Base-by-base conservation (phyloP, 768 basidiomycete genomes). In the Russula earlei region DNA sequence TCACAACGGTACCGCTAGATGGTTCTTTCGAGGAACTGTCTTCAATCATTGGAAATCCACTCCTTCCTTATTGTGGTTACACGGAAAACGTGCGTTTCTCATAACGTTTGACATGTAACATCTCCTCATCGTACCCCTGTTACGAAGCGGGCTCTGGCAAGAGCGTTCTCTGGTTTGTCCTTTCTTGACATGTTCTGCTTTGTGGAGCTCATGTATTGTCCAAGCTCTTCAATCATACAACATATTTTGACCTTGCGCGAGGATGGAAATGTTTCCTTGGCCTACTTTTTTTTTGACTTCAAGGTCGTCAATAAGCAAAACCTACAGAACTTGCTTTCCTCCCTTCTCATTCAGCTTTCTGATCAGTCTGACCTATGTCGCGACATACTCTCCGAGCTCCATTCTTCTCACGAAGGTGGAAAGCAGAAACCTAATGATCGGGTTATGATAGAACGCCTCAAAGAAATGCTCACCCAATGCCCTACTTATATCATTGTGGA, bases 281-380 rank as follows among this genome's bases (percentile, higher is more conserved):
- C 49, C 5, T 56, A 45, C 24, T 56, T 51, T 1, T 51, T 45
- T 29, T 56, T 51, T 8, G 43, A 51, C 12, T 45, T 56, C 22
- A 43, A 37, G 7, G 55, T 51, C 9, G 27, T 34, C n/a, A 25
- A 45, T 24, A 56, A 56, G 7, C 49, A 49, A 38, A 49, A 38
- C 1, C 49, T 49, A 4, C 5, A 8, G 2, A 38, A 49, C 15
- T 2, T 49, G 2, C 34, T 49, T 1, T 36, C 36, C 6, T 49
- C 49, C 1, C 49, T 38, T 5, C 36, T 49, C 11, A 19, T 37
- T 22, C 48, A 49, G 25, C 48, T 49, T 2, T 49, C 36, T n/a
- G 36, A 34, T 12, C 9, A 10, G 5, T 49, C 48, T 7, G 36
- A 37, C 38, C 10, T 24, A 17, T 19, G 24, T 37, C 38, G 48